Conservation (phyloP, 352 stramenopile species). For the Nothophytophthora sp. region DNA sequence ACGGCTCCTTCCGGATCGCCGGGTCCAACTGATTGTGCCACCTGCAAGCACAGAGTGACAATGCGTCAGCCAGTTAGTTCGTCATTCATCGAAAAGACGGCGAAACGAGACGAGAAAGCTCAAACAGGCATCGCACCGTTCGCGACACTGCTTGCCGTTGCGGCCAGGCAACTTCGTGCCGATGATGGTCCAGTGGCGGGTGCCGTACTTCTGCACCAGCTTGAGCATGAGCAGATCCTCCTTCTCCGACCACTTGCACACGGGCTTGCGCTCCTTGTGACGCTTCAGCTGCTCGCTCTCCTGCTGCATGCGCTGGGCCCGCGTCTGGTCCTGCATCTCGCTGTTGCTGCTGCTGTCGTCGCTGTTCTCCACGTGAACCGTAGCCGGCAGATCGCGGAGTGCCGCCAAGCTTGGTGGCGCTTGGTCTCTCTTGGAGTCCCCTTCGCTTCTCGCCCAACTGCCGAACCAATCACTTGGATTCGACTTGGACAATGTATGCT, state of each 20-base stretch:
- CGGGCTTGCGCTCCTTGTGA: conserved; percentile 73
- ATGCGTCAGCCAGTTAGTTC: too few relatives aligned
- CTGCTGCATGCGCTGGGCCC: too few relatives aligned
- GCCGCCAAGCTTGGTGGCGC: too few relatives aligned
- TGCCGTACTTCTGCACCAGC: conserved; percentile 91
- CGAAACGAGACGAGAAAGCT: background rate
- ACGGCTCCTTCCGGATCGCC: conserved; percentile 92
- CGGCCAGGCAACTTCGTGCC: conserved; percentile 94
- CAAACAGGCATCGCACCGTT: conserved; percentile 55
- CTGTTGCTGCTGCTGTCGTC: background rate
- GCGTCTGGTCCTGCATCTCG: background rate
- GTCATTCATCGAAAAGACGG: conserved; percentile 3
- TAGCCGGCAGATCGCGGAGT: conserved; percentile 27
- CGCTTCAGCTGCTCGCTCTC: conserved; percentile 17
- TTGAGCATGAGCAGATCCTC: conserved; percentile 90
- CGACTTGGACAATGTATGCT: conserved; percentile 47
- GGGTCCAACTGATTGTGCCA: conserved; percentile 97
- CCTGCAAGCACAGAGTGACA: conserved; percentile 31
- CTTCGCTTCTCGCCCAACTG: conserved; percentile 33
- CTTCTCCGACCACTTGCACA: conserved; percentile 87
- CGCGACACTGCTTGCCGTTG: conserved; percentile 94
- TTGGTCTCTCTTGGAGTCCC: too few relatives aligned
- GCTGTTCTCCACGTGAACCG: conserved; percentile 9
- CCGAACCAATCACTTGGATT: too few relatives aligned
- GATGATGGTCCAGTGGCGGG: conserved; percentile 98